These are phyloP conservation scores for Beauveria sp. DNA, from an alignment of 2,329 filamentous ascomycete genomes.

Conservation along the genomic window DNA sequence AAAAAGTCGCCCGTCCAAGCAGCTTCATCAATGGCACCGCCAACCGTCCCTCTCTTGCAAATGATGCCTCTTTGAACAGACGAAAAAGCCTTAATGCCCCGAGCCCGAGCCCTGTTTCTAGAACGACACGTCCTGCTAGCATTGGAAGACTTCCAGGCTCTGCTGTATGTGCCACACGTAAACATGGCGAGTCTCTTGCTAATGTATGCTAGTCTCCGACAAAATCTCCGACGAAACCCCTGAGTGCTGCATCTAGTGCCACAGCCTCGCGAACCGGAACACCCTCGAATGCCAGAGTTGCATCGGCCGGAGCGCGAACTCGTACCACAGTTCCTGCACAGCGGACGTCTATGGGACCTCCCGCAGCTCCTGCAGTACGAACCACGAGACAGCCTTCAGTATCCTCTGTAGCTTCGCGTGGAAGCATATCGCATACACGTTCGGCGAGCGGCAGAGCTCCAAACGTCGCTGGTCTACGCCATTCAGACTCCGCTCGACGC, in stretches of 20 bases:
- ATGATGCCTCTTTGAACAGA: slow-evolving; percentile 49
- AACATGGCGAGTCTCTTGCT: background rate
- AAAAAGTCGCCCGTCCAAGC: slow-evolving; percentile 38
- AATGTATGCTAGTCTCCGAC: slow-evolving; percentile 54
- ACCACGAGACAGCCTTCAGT: slow-evolving; percentile 37
- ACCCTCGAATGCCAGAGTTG: slow-evolving; percentile 47
- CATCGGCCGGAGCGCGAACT: slow-evolving; percentile 39
- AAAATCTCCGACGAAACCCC: slow-evolving; percentile 73
- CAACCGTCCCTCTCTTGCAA: slow-evolving; percentile 31
- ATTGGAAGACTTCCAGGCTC: slow-evolving; percentile 39
- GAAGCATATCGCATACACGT: slow-evolving; percentile 26
- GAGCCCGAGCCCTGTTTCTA: slow-evolving; percentile 63
- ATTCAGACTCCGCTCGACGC: slow-evolving; percentile 33
- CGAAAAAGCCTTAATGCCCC: slow-evolving; percentile 63
- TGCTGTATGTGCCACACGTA: background rate
- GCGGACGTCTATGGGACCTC: slow-evolving; percentile 62
- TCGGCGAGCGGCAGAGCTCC: slow-evolving; percentile 35
- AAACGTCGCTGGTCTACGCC: slow-evolving; percentile 27
- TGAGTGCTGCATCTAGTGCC: slow-evolving; percentile 48
- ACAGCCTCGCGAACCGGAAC: slow-evolving; percentile 57
- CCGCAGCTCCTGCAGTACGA: slow-evolving; percentile 40
- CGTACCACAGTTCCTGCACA: slow-evolving; percentile 47
- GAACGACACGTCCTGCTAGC: slow-evolving; percentile 46
- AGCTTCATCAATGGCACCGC: slow-evolving; percentile 42
- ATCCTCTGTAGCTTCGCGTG: slow-evolving; percentile 31